Percentiles rank a stretch among this genome's conserved stretches.
Conservation (phyloP, 257 asterid species). For the Craterostigma plantagineum region DNA sequence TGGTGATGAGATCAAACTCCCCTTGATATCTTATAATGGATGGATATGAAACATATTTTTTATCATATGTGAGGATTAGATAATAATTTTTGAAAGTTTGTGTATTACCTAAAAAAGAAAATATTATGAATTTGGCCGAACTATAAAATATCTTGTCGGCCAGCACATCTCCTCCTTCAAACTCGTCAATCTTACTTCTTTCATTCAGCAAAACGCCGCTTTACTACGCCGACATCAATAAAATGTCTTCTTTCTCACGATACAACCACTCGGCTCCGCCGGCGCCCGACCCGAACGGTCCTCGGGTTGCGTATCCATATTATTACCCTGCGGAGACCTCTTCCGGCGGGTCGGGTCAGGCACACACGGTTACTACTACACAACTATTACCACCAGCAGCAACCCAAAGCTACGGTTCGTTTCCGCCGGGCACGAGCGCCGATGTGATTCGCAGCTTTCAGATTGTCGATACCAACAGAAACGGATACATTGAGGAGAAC, state of each 20-base stretch:
- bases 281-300: constrained; percentile 17
- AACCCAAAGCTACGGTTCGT: constrained; percentile 15
- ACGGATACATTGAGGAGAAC: constrained; percentile 59
- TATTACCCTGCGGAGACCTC: constrained; percentile 14
- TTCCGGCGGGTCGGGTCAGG: constrained; percentile 21
- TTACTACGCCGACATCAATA: neutral
- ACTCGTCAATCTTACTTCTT: no score
- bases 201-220: no score
- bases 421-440: constrained; percentile 68
- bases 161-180: no score
- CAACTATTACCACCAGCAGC: constrained; percentile 15
- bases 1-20: no score
- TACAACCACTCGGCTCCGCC: constrained; percentile 73
- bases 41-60: no score
- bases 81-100: no score
- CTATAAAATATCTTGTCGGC: no score
- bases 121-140: no score
- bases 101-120: no score
- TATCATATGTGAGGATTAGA: no score
- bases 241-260: no score
- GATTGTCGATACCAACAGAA: constrained; percentile 62
- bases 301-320: constrained; percentile 29
- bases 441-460: constrained; percentile 62
- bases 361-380: constrained; percentile 21
- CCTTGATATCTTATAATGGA: no score